These are phyloP conservation scores for Xanthoceras sorbifolium DNA, from an alignment of 345 rosid species.

Conservation along the genomic window DNA sequence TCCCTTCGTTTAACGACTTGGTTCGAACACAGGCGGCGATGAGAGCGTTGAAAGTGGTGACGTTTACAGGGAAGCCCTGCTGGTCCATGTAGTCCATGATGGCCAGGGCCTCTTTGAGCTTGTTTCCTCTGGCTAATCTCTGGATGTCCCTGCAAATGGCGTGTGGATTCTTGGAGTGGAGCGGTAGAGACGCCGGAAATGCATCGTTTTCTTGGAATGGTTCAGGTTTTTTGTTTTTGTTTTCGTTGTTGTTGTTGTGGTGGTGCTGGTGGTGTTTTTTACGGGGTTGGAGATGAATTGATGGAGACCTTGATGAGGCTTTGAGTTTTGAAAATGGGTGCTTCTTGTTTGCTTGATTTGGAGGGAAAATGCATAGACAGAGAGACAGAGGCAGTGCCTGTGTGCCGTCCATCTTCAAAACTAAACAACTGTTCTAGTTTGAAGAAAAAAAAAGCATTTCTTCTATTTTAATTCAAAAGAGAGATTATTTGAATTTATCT, in stretches of 20 bases:
- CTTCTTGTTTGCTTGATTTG: conserved; percentile 22
- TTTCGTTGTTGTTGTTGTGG: no score
- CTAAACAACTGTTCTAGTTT: no score
- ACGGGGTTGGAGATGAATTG: conserved; percentile 2
- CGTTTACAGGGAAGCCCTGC: conserved; percentile 72
- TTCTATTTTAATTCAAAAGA: no score
- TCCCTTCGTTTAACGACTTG: conserved; percentile 57
- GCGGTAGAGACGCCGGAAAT: conserved; percentile 65
- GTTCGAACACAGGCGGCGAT: conserved; percentile 70
- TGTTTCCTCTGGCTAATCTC: conserved; percentile 59
- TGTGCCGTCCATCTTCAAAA: conserved; percentile 14
- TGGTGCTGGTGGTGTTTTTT: conserved; percentile 24
- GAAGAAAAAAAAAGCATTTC: no score
- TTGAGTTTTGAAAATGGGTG: conserved; percentile 21
- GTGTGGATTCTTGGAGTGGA: conserved; percentile 59
- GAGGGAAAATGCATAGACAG: conserved; percentile 26
- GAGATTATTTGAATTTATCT: no score
- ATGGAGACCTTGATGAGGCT: conserved; percentile 24
- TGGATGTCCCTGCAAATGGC: conserved; percentile 67
- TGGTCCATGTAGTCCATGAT: conserved; percentile 70
- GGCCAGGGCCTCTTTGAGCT: conserved; percentile 69
- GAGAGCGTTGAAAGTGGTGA: conserved; percentile 71
- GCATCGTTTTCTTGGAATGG: conserved; percentile 55
- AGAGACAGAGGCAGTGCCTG: conserved; percentile 21
- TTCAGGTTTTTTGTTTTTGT: conserved; percentile 32